These are phyloP conservation scores for Euphrasia arctica DNA, from an alignment of 305 asterid species.

Conservation along the genomic window DNA sequence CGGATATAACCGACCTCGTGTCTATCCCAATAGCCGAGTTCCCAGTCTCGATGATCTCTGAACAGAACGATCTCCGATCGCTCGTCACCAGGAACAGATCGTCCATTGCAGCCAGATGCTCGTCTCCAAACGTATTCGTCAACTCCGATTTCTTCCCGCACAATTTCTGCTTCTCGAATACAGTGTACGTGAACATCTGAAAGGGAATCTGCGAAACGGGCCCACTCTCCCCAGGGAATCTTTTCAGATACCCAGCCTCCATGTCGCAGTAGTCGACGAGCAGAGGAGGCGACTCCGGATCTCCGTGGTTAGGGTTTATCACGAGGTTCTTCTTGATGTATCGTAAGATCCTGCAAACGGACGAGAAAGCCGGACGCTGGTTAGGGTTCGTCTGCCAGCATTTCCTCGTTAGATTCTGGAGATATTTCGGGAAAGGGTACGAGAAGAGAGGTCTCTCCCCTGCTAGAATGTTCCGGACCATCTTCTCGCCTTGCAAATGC, in stretches of 20 bases:
- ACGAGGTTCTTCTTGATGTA: slow-evolving; percentile 66
- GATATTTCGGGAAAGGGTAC: slow-evolving; percentile 66
- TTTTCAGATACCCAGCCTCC: slow-evolving; percentile 55
- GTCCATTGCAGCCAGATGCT: slow-evolving; percentile 55
- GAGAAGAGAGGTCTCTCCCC: slow-evolving; percentile 92
- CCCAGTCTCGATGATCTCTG: slow-evolving; percentile 65
- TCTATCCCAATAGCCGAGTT: slow-evolving; percentile 40
- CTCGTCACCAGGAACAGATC: slow-evolving; percentile 57
- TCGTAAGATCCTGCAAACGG: slow-evolving; percentile 64
- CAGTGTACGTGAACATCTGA: slow-evolving; percentile 61
- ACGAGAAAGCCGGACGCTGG: slow-evolving; percentile 67
- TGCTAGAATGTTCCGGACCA: slow-evolving; percentile 57
- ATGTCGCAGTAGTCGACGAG: slow-evolving; percentile 74
- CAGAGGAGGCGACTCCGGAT: slow-evolving; percentile 75
- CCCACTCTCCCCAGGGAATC: slow-evolving; percentile 32
- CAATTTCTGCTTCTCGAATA: slow-evolving; percentile 60
- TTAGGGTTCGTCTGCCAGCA: slow-evolving; percentile 78
- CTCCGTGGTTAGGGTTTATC: slow-evolving; percentile 74
- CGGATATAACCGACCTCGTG: slow-evolving; percentile 60
- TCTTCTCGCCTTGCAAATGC: slow-evolving; percentile 72
- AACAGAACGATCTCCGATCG: slow-evolving; percentile 64
- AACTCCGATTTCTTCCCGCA: slow-evolving; percentile 46
- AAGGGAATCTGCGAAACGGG: slow-evolving; percentile 68
- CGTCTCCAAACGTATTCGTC: slow-evolving; percentile 31
- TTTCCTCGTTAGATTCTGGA: slow-evolving; percentile 58